These are phyloP conservation scores for Wickerhamomyces bovis DNA, from an alignment of 805 yeast species.

Conservation along the genomic window DNA sequence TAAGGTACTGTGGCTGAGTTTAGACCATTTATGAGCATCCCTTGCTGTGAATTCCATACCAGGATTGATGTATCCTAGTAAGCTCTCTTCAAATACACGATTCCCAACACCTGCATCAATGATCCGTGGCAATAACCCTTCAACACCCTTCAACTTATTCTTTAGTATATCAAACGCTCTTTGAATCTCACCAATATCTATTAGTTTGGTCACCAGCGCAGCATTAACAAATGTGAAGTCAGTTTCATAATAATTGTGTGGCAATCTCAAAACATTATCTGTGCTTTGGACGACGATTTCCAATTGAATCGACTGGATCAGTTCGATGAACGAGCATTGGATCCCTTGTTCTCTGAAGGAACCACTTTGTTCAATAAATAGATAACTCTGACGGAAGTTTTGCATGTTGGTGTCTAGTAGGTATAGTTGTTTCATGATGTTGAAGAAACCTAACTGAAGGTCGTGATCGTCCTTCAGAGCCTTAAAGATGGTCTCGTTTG, in stretches of 20 bases:
- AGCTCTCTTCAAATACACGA: conserved; percentile 7
- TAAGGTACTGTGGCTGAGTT: not conserved
- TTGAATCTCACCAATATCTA: conserved; percentile 3
- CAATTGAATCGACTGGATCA: conserved; percentile 11
- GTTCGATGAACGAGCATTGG: conserved; percentile 7
- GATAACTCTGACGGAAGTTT: conserved; percentile 9
- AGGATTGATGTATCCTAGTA: conserved; percentile 9
- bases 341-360: conserved; percentile 1
- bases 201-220: conserved; percentile 6
- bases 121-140: conserved; percentile 5
- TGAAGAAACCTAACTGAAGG: conserved; percentile 9
- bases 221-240: conserved; percentile 12
- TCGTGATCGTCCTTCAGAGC: conserved; percentile 12
- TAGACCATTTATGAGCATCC: not conserved
- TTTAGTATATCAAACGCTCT: conserved; percentile 3
- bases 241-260: conserved; percentile 13
- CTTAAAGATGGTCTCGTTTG: conserved; percentile 7
- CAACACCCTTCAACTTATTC: conserved; percentile 8
- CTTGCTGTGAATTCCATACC: conserved; percentile 1
- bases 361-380: conserved; percentile 5
- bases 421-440: conserved; percentile 12
- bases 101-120: not conserved
- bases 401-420: conserved; percentile 6
- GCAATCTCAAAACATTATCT: conserved; percentile 7
- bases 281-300: conserved; percentile 9